These are phyloP conservation scores for Aphanomyces astaci DNA, from an alignment of 352 stramenopile species.

Conservation along the genomic window DNA sequence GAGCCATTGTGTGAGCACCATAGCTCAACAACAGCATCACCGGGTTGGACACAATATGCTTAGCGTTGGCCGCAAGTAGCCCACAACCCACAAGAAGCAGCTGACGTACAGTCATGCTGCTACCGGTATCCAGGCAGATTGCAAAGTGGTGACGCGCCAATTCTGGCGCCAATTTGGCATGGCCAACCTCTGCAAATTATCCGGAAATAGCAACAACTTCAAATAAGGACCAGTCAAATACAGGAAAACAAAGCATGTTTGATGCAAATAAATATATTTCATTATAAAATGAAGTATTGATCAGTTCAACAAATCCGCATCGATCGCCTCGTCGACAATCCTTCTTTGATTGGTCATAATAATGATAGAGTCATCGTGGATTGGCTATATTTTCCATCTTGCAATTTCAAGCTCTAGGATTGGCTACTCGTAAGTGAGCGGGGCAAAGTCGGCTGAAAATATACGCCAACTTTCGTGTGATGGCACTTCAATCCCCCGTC, in stretches of 20 bases:
- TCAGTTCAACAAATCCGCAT: no score
- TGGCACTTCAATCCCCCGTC: slow-evolving; percentile 9
- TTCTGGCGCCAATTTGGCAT: not conserved
- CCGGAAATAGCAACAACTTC: no score
- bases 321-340: no score
- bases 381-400: not conserved
- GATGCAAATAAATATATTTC: no score
- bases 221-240: no score
- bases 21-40: not conserved
- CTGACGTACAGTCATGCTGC: not conserved
- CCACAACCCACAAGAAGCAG: not conserved
- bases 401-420: not conserved
- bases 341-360: no score
- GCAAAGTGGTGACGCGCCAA: not conserved
- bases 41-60: not conserved
- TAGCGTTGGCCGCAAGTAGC: not conserved
- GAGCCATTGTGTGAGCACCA: not conserved
- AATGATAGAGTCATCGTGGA: no score
- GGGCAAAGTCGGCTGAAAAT: not conserved
- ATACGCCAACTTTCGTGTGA: not conserved
- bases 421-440: not conserved
- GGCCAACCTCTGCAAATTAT: slow-evolving; percentile 9
- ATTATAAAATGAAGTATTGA: no score
- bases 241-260: no score
- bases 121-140: not conserved